These are phyloP conservation scores for Cyberlindnera petersonii DNA, from an alignment of 805 yeast species.

Conservation along the genomic window DNA sequence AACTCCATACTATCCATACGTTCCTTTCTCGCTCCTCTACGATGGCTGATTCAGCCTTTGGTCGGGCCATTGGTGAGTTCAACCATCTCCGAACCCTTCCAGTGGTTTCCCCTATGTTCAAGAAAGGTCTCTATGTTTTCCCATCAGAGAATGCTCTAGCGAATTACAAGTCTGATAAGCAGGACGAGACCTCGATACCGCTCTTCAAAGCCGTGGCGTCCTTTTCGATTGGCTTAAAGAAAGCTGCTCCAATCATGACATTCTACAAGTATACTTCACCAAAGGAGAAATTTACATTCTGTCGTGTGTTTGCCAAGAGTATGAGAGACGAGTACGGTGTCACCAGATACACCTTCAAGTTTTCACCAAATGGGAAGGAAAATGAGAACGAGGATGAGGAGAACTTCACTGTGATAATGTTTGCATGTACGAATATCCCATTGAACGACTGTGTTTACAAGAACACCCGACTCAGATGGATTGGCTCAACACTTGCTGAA, in stretches of 20 bases:
- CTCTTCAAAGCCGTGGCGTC: constrained; percentile 32
- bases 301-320: constrained; percentile 29
- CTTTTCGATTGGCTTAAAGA: constrained; percentile 30
- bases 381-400: constrained; percentile 13
- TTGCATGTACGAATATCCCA: constrained; percentile 29
- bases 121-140: constrained; percentile 36
- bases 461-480: constrained; percentile 36
- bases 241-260: constrained; percentile 28
- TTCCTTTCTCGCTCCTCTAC: constrained; percentile 16
- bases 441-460: constrained; percentile 31
- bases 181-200: constrained; percentile 31
- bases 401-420: constrained; percentile 28
- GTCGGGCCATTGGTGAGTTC: constrained; percentile 23
- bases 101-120: constrained; percentile 30
- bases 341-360: constrained; percentile 30
- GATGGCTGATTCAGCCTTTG: constrained; percentile 23
- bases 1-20: too few species aligned
- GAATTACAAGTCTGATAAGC: constrained; percentile 26
- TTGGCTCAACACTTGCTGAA: constrained; percentile 31
- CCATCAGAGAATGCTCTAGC: constrained; percentile 33
- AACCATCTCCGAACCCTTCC: constrained; percentile 31
- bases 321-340: constrained; percentile 20
- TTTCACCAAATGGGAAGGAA: constrained; percentile 23
- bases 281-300: constrained; percentile 28
- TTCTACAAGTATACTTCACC: constrained; percentile 28